Percentiles rank a stretch among this genome's conserved stretches.
Evolutionary conservation across 805 yeast genomes (phyloP).

Genomic region (Jamesozyma piceae): DNA sequence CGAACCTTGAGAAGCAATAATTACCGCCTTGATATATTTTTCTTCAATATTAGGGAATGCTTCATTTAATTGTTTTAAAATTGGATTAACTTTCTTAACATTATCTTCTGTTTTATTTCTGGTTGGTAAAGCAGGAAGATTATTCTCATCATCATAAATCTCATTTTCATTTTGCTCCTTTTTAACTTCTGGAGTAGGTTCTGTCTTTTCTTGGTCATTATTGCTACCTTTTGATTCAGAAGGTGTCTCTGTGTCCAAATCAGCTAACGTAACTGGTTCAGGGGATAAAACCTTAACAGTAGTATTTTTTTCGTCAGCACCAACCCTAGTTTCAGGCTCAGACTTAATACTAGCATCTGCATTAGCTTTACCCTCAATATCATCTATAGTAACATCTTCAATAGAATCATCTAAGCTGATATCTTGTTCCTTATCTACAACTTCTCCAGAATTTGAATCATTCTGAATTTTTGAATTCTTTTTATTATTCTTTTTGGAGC

Average conservation of each 20-base stretch:
- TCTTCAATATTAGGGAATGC: constrained; percentile 80
- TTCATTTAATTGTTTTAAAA: constrained; percentile 51
- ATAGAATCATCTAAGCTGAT: background rate
- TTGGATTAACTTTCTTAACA: constrained; percentile 17
- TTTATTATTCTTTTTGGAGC: background rate
- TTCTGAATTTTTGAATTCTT: constrained; percentile 2
- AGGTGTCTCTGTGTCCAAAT: background rate
- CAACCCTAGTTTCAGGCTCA: constrained; percentile 4
- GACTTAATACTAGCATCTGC: too few relatives aligned
- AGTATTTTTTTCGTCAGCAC: background rate
- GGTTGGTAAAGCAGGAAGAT: constrained; percentile 5
- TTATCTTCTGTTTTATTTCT: constrained; percentile 1
- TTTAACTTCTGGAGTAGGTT: constrained; percentile 2
- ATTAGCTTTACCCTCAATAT: background rate
- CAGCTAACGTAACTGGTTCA: constrained; percentile 3
- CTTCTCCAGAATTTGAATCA: background rate
- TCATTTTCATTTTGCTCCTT: background rate
- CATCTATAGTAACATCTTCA: constrained; percentile 6
- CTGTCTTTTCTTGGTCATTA: constrained; percentile 2
- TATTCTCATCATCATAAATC: constrained; percentile 6
- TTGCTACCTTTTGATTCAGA: background rate
- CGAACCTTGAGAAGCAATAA: constrained; percentile 77
- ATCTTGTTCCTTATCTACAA: background rate
- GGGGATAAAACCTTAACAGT: constrained; percentile 5
- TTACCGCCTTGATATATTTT: constrained; percentile 60